These are phyloP conservation scores for Schizochytrium sp. DNA, from an alignment of 108 stramenopile species.

Conservation along the genomic window DNA sequence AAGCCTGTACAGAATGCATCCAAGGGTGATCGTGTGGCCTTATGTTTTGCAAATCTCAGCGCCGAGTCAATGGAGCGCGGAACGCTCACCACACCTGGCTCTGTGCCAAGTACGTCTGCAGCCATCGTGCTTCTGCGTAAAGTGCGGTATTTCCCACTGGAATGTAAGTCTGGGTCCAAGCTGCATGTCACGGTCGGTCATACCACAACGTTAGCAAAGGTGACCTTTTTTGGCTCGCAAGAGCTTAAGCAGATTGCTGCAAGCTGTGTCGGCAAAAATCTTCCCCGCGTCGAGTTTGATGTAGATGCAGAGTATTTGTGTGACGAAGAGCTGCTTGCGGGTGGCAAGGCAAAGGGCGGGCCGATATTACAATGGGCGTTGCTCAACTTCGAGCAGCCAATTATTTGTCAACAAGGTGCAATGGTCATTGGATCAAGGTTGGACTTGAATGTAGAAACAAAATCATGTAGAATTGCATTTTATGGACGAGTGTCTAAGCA, in stretches of 20 bases:
- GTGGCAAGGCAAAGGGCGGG: conserved; percentile 55
- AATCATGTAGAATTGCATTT: conserved; percentile 90
- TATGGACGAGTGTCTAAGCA: conserved; percentile 85
- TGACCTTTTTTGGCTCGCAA: conserved; percentile 92
- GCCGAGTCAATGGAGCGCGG: conserved; percentile 91
- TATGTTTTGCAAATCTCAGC: conserved; percentile 93
- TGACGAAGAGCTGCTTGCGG: conserved; percentile 77
- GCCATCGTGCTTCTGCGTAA: conserved; percentile 90
- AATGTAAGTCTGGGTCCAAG: conserved; percentile 77
- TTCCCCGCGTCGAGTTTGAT: conserved; percentile 79
- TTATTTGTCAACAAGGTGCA: conserved; percentile 86
- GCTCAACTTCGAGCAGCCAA: conserved; percentile 88
- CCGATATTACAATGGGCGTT: conserved; percentile 87
- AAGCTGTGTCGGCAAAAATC: neutral
- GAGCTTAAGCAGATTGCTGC: conserved; percentile 78
- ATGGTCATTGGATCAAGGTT: conserved; percentile 91
- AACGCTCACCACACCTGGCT: conserved; percentile 84
- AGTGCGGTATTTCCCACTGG: conserved; percentile 84
- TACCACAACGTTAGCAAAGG: conserved; percentile 94
- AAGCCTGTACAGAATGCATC: conserved; percentile 73
- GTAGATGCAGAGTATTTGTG: conserved; percentile 80
- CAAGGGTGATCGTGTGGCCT: conserved; percentile 95
- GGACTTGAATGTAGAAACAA: conserved; percentile 79
- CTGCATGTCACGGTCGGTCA: conserved; percentile 96
- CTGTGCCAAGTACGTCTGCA: conserved; percentile 81